Conservation (phyloP, 768 basidiomycete genomes). For the Mycena chlorophos region DNA sequence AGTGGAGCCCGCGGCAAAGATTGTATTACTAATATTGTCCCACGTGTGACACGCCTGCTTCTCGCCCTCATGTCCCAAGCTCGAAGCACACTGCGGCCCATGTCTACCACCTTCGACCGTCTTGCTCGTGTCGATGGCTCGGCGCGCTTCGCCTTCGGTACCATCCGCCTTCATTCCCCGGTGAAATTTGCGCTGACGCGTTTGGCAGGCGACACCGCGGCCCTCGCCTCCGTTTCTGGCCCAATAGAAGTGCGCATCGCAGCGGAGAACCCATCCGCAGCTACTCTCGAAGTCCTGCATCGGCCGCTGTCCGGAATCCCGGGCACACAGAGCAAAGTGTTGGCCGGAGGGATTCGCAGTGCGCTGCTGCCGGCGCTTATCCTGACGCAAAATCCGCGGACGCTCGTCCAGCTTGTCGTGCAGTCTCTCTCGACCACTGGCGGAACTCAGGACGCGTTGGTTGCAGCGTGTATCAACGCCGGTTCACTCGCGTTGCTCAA, state of each 20-base stretch:
- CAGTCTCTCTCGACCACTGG: slow-evolving; percentile 51
- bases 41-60: no score
- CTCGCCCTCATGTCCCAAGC: no score
- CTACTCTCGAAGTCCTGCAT: slow-evolving; percentile 72
- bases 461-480: slow-evolving; percentile 72
- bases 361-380: slow-evolving; percentile 63
- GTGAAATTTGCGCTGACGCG: no score
- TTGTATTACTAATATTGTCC: no score
- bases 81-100: no score
- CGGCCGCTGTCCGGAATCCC: slow-evolving; percentile 71
- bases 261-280: slow-evolving; percentile 67
- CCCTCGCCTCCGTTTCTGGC: slow-evolving; percentile 74
- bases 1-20: no score
- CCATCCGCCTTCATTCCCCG: no score
- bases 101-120: no score
- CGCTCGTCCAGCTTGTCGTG: slow-evolving; percentile 75
- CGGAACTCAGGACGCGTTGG: slow-evolving; percentile 42
- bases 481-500: slow-evolving; percentile 67
- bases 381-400: slow-evolving; percentile 68
- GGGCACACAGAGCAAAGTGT: slow-evolving; percentile 65
- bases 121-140: no score
- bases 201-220: slow-evolving; percentile 44
- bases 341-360: slow-evolving; percentile 53
- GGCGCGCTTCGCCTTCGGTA: no score
- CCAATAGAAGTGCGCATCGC: slow-evolving; percentile 76